Conservation (phyloP, 768 basidiomycete species). For the Panaeolus papilionaceus region DNA sequence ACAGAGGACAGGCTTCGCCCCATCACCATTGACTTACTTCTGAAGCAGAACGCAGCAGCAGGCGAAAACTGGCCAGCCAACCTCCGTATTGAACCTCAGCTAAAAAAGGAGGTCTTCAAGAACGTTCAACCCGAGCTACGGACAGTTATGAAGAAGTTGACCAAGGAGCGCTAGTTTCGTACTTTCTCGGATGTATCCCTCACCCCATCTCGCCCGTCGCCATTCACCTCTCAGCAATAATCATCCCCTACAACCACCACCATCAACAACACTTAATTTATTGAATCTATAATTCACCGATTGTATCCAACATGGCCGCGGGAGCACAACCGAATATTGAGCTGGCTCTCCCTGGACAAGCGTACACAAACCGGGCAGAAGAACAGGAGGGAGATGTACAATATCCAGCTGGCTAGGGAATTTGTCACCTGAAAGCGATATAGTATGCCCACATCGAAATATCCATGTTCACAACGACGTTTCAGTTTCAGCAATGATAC, state of each 20-base stretch:
- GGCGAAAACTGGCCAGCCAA: constrained; percentile 50
- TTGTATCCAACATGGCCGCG: background rate
- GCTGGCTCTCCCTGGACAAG: background rate
- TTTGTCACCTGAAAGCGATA: background rate
- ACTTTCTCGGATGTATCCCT: background rate
- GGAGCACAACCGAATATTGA: background rate
- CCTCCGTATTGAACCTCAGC: constrained; percentile 49
- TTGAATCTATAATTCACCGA: constrained; percentile 1
- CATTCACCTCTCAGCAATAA: background rate
- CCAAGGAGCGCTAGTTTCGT: constrained; percentile 45
- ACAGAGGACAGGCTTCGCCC: constrained; percentile 39
- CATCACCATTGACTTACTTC: constrained; percentile 43
- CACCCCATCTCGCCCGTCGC: background rate
- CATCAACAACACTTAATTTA: constrained; percentile 9
- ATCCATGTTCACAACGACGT: background rate
- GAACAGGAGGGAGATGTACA: background rate
- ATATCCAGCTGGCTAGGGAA: background rate
- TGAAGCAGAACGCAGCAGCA: constrained; percentile 39
- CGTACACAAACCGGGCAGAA: background rate
- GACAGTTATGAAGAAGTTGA: constrained; percentile 44
- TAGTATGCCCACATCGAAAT: background rate
- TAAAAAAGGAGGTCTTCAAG: constrained; percentile 47
- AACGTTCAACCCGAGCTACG: constrained; percentile 45
- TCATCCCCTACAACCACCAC: constrained; percentile 1
- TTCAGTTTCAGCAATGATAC: background rate